phyloP scores from a whole-genome alignment of 164 flowering plant species.

The Hamamelis virginiana region DNA sequence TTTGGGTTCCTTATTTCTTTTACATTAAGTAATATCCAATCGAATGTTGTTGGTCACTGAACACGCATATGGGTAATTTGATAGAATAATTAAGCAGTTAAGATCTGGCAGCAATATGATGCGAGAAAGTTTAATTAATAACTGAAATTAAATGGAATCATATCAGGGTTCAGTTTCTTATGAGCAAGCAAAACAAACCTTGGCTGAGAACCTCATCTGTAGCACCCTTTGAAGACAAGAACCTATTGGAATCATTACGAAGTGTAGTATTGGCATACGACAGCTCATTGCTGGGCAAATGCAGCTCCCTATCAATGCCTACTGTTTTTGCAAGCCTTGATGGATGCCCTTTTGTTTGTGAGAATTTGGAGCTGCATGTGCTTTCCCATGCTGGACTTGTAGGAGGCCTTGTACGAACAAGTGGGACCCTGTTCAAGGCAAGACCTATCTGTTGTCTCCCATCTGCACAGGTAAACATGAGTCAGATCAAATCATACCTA shows the following conservation, averaged over 20 bases:
- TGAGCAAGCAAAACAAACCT: constrained; percentile 39
- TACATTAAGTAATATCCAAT: too few relatives aligned
- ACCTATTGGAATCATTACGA: constrained; percentile 30
- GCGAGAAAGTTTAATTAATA: neutral
- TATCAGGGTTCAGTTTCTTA: neutral
- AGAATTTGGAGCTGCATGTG: constrained; percentile 30
- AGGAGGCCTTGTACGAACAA: constrained; percentile 32
- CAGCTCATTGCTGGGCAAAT: constrained; percentile 25
- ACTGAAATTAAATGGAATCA: neutral
- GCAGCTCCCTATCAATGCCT: constrained; percentile 31
- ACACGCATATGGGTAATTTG: too few relatives aligned
- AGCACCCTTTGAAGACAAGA: constrained; percentile 35
- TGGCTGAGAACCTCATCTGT: constrained; percentile 43
- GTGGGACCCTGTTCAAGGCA: constrained; percentile 39
- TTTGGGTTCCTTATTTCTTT: too few relatives aligned
- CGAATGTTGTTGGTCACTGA: too few relatives aligned
- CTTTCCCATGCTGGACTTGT: constrained; percentile 40
- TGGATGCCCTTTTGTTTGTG: constrained; percentile 32
- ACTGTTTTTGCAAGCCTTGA: constrained; percentile 37
- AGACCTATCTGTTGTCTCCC: constrained; percentile 52
- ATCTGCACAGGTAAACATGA: constrained; percentile 33
- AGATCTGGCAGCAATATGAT: neutral
- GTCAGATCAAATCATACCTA: constrained; percentile 10
- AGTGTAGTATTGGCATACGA: constrained; percentile 23
- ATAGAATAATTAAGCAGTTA: too few relatives aligned